A percentile compares a stretch with the other conserved stretches of the same genome.
Evolutionary conservation across 305 asterid genomes (phyloP).

Genomic region (Ilex paraguariensis): DNA sequence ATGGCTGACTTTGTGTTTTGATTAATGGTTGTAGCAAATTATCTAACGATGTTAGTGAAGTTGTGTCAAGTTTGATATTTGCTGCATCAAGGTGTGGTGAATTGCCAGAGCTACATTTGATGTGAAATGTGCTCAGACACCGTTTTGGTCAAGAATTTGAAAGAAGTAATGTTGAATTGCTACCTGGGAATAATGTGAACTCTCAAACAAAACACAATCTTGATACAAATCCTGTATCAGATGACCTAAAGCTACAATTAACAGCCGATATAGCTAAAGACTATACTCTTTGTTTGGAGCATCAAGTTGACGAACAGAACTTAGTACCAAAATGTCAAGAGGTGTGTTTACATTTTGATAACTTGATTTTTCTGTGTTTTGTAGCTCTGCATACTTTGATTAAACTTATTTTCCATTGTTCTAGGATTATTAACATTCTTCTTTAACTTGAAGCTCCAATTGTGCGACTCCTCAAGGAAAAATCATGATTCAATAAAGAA

Average conservation of each 20-base stretch:
- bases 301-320: neutral
- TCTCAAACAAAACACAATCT: constrained; percentile 14
- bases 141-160: constrained; percentile 29
- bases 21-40: constrained; percentile 19
- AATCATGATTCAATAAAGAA: neutral
- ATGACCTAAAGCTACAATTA: constrained; percentile 17
- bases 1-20: neutral
- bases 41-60: constrained; percentile 25
- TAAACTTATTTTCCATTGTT: neutral
- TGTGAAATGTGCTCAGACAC: constrained; percentile 20
- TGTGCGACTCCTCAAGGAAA: neutral
- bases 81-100: constrained; percentile 43
- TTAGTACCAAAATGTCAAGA: neutral
- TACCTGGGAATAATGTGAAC: constrained; percentile 27
- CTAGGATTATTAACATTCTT: neutral
- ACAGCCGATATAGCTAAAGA: constrained; percentile 24
- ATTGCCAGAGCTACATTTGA: constrained; percentile 27
- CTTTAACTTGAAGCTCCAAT: neutral
- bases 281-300: neutral
- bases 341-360: neutral
- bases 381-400: neutral
- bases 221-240: constrained; percentile 4
- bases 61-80: constrained; percentile 30
- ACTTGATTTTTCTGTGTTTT: neutral
- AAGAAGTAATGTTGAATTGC: constrained; percentile 23